Percentiles rank a stretch among this genome's conserved stretches.
Conservation (phyloP, 2,329 filamentous ascomycete genomes). For the Scedosporium aurantiacum region DNA sequence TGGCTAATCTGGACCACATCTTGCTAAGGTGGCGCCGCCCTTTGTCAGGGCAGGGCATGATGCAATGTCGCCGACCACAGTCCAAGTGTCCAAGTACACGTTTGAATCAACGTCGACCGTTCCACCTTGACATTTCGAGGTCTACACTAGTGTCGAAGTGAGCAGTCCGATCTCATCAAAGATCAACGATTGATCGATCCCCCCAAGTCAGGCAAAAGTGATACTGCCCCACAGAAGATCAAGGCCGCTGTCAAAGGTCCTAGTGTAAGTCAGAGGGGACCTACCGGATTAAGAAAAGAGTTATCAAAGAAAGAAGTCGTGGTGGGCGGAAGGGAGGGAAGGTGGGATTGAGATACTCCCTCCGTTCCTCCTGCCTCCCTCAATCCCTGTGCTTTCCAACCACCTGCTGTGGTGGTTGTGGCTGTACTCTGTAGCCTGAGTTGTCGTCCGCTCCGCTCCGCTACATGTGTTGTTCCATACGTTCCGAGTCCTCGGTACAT, state of each 20-base stretch:
- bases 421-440: too few relatives aligned
- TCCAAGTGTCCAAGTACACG: too few relatives aligned
- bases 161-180: too few relatives aligned
- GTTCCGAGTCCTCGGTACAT: neutral
- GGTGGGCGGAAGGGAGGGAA: neutral
- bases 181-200: too few relatives aligned
- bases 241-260: neutral
- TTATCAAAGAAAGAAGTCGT: neutral
- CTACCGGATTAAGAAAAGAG: neutral
- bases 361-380: neutral
- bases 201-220: neutral
- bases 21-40: too few relatives aligned
- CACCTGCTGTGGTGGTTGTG: neutral
- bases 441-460: neutral
- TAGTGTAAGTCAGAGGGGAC: neutral
- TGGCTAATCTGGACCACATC: neutral
- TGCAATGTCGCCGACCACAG: too few relatives aligned
- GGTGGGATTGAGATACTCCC: neutral
- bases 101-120: too few relatives aligned
- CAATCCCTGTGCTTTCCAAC: neutral
- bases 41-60: too few relatives aligned
- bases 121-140: too few relatives aligned
- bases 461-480: neutral
- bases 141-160: too few relatives aligned
- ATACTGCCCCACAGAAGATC: neutral